Evolutionary conservation across 148 eudicot species (phyloP).

Genomic region (Tetragonia tetragonoides): DNA sequence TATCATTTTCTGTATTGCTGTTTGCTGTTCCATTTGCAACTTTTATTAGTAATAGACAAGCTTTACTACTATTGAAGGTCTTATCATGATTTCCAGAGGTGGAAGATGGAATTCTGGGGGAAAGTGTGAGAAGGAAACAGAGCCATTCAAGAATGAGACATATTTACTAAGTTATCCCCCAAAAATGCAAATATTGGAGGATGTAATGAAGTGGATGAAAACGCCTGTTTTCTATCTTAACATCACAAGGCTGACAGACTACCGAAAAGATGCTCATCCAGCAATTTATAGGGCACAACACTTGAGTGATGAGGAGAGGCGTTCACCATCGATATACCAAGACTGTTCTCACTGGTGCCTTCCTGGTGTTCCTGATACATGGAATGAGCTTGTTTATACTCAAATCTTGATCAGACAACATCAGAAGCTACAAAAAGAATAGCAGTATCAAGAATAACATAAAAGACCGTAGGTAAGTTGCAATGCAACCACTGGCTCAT

Average conservation of each 20-base stretch:
- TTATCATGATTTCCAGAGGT: constrained; percentile 35
- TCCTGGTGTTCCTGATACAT: constrained; percentile 81
- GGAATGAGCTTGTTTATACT: constrained; percentile 65
- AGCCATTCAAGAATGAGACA: constrained; percentile 46
- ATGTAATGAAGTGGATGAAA: constrained; percentile 43
- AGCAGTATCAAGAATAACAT: constrained; percentile 11
- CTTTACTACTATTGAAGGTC: neutral
- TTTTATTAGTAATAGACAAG: no score
- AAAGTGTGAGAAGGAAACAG: constrained; percentile 53
- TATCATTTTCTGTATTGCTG: neutral
- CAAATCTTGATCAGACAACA: constrained; percentile 43
- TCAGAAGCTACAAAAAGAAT: constrained; percentile 22
- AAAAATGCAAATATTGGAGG: constrained; percentile 43
- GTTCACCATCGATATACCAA: constrained; percentile 36
- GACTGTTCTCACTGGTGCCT: constrained; percentile 90
- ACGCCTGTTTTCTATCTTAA: constrained; percentile 52
- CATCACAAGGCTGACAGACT: constrained; percentile 57
- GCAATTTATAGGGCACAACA: constrained; percentile 46
- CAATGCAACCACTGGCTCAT: neutral
- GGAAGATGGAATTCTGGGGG: constrained; percentile 80
- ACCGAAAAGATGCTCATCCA: constrained; percentile 74
- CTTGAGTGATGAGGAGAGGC: constrained; percentile 47
- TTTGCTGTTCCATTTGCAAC: neutral
- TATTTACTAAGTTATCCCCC: constrained; percentile 34
- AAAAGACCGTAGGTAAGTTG: constrained; percentile 18